phyloP scores from a whole-genome alignment of 345 rosid genomes.

The Corchorus olitorius region DNA sequence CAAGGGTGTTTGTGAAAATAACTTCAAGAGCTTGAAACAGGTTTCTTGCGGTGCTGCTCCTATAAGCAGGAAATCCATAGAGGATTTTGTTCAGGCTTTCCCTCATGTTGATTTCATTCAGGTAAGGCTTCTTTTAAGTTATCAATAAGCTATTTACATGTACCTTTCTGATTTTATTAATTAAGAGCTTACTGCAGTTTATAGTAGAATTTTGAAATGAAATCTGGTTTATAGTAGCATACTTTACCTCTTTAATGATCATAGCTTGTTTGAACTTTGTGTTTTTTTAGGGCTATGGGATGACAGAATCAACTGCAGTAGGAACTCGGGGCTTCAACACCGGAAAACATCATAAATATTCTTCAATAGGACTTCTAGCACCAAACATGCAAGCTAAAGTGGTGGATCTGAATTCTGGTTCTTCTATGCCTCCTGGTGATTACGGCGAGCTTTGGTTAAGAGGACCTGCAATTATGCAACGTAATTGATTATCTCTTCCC shows the following conservation, averaged over 20 bases:
- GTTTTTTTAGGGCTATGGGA: constrained; percentile 73
- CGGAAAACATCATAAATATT: constrained; percentile 36
- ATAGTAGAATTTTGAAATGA: neutral
- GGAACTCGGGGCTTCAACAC: constrained; percentile 81
- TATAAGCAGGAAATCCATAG: constrained; percentile 44
- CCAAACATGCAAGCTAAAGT: constrained; percentile 86
- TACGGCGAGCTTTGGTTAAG: constrained; percentile 88
- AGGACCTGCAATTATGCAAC: constrained; percentile 81
- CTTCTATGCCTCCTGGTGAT: constrained; percentile 61
- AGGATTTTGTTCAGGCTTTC: constrained; percentile 51
- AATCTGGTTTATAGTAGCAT: no score
- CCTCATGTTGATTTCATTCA: constrained; percentile 81
- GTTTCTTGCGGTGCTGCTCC: constrained; percentile 91
- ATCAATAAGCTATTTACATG: neutral
- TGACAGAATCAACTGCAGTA: constrained; percentile 85
- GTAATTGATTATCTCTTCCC: constrained; percentile 29
- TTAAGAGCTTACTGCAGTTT: neutral
- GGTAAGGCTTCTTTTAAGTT: constrained; percentile 34
- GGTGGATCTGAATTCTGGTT: constrained; percentile 63
- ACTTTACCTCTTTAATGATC: neutral
- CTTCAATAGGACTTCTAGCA: constrained; percentile 78
- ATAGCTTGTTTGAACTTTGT: constrained; percentile 3
- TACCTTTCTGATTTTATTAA: neutral
- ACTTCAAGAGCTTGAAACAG: constrained; percentile 71
- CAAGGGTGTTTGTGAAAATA: constrained; percentile 33